Base-by-base conservation (phyloP, 2,329 filamentous ascomycete species). In the Penicillium italicum region DNA sequence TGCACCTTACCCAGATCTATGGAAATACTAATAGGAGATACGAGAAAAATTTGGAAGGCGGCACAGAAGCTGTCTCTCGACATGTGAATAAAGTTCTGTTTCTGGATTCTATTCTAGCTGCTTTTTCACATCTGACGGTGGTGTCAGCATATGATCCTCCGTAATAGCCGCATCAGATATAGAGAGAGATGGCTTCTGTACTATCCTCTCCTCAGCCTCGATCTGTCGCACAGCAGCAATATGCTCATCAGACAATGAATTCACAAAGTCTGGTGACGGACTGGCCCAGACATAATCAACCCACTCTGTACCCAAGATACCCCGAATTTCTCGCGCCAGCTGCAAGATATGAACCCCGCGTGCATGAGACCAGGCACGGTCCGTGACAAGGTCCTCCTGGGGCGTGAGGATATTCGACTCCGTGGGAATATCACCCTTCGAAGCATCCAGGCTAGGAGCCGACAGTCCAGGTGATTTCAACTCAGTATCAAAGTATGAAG, bases 251-350 rank as follows among this genome's bases (percentile, higher is more conserved):
- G 69, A 60, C 20, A 70, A 57, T 0, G 60, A 59, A 58, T 78
- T 78, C 53, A 76, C 67, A 58, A 77, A 79, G 11, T 69, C 75
- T 8, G 71, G 59, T 1, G 62, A 67, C 0, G 77, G 77, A 46
- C 76, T 78, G 1, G 68, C 62, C 77, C 77, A 79, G 14, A 68
- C 69, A 65, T 75, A 78, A 59, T 79, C 75, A 7, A 75, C 66
- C 76, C 76, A 79, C 24, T 75, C 63, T 2, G 64, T 44, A 3
- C 75, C 74, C 5, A 77, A 58, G 10, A 77, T 68, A 34, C 70
- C 65, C 37, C 72, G 69, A 48, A 79, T 74, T 16, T 70, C 67
- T 37, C 66, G 65, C 2, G 72, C 69, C 38, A 78, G 64, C 12
- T 66, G 60, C 33, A 70, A 40, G 31, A 77, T 73, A 45, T 69